Conservation (phyloP, 2,329 filamentous ascomycete species). For the Fusarium sp. region DNA sequence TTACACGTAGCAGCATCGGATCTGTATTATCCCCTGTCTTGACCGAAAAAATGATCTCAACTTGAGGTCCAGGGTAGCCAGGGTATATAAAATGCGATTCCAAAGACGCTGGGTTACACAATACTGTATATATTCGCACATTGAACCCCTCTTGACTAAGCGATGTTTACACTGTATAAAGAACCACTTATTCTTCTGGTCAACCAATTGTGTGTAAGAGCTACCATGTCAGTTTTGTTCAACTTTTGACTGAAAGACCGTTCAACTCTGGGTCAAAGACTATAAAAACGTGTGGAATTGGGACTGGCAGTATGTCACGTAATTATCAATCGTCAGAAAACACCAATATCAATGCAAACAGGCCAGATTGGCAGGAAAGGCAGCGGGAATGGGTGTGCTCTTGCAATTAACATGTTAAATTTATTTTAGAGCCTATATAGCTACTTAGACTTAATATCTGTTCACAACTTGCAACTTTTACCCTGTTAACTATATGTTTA, state of each 20-base stretch:
- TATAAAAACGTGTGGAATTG: background rate
- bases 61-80: background rate
- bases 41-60: background rate
- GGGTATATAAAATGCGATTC: background rate
- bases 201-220: background rate
- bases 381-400: too few species aligned
- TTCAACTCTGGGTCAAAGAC: too few species aligned
- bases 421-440: accelerated
- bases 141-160: background rate
- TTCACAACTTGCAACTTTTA: too few species aligned
- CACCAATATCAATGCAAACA: background rate
- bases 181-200: background rate
- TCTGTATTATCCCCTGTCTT: background rate
- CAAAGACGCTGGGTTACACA: background rate
- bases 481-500: too few species aligned
- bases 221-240: background rate
- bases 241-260: background rate
- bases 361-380: background rate
- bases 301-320: too few species aligned
- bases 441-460: background rate
- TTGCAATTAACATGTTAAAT: background rate
- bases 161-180: background rate
- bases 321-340: too few species aligned
- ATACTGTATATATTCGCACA: background rate
- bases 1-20: background rate